A percentile compares a stretch with the other conserved stretches of the same genome.
These are phyloP conservation scores for Arabidopsis lyrata DNA, from an alignment of 441 rosid species.

Conservation along the genomic window DNA sequence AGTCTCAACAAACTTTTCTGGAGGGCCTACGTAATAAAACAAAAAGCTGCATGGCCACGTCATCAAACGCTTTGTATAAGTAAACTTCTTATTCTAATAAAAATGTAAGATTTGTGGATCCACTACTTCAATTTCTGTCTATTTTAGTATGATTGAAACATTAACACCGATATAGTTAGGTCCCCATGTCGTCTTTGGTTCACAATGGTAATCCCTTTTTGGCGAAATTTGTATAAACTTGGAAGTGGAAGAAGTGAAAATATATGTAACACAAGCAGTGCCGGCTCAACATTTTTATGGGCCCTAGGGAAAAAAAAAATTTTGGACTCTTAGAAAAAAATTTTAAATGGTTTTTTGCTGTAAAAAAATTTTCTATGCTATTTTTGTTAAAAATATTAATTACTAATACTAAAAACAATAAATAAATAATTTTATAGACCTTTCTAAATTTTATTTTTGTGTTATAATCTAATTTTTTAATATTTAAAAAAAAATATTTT, in stretches of 20 bases:
- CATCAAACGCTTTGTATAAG: conserved; percentile 27
- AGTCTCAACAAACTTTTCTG: conserved; percentile 37
- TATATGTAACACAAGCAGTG: too few species aligned
- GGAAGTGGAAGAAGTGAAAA: neutral
- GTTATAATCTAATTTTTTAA: too few species aligned
- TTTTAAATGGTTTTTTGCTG: too few species aligned
- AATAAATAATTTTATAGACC: too few species aligned
- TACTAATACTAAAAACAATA: too few species aligned
- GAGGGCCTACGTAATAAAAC: conserved; percentile 37
- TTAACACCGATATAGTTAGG: conserved; percentile 30
- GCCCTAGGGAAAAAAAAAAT: too few species aligned
- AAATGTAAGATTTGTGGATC: conserved; percentile 16
- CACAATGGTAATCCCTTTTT: neutral
- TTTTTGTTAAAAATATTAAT: too few species aligned
- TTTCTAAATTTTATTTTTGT: too few species aligned
- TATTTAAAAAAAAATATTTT: too few species aligned
- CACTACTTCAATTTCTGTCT: conserved; percentile 16
- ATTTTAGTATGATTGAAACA: conserved; percentile 20
- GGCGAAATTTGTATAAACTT: conserved; percentile 4
- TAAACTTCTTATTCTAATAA: neutral
- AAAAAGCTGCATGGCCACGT: conserved; percentile 36
- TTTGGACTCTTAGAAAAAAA: too few species aligned
- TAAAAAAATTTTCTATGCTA: too few species aligned
- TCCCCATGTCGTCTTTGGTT: conserved; percentile 27
- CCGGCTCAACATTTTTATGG: too few species aligned